Percentiles rank a stretch among this genome's conserved stretches.
These are phyloP conservation scores for Aspergillus sp. DNA, from an alignment of 2,329 filamentous ascomycete genomes.

Conservation along the genomic window DNA sequence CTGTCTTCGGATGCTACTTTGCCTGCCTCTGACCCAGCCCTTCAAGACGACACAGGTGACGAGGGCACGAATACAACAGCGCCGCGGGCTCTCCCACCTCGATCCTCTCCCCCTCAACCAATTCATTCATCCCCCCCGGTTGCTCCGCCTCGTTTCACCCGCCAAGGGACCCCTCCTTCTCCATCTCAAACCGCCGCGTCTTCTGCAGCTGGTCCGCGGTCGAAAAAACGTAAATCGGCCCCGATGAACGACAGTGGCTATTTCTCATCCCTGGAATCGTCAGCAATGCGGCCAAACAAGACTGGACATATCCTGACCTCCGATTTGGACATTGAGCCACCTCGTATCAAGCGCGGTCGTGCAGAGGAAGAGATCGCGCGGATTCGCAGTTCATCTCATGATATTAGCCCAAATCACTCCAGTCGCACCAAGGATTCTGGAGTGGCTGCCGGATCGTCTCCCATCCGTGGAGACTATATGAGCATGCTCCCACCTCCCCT, in stretches of 20 bases:
- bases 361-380: constrained; percentile 95
- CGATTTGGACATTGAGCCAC: constrained; percentile 66
- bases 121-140: constrained; percentile 92
- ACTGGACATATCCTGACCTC: constrained; percentile 62
- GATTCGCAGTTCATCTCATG: constrained; percentile 83
- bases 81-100: constrained; percentile 24
- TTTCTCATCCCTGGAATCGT: constrained; percentile 92
- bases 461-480: constrained; percentile 52
- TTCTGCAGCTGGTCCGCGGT: constrained; percentile 57
- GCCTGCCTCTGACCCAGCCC: constrained; percentile 60
- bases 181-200: constrained; percentile 55
- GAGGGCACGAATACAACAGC: constrained; percentile 27
- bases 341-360: constrained; percentile 75
- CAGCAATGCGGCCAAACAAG: constrained; percentile 66
- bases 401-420: constrained; percentile 62
- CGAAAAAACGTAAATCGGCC: constrained; percentile 68
- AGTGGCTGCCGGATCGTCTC: constrained; percentile 56
- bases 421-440: constrained; percentile 36
- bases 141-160: constrained; percentile 48
- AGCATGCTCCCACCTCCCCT: constrained; percentile 65
- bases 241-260: constrained; percentile 93
- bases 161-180: constrained; percentile 67
- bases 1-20: constrained; percentile 73
- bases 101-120: constrained; percentile 44
- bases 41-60: constrained; percentile 48